Percentiles rank a stretch among this genome's conserved stretches.
Evolutionary conservation across 2,329 filamentous ascomycete species (phyloP).

Genomic region (Rhinocladiella mackenziei): DNA sequence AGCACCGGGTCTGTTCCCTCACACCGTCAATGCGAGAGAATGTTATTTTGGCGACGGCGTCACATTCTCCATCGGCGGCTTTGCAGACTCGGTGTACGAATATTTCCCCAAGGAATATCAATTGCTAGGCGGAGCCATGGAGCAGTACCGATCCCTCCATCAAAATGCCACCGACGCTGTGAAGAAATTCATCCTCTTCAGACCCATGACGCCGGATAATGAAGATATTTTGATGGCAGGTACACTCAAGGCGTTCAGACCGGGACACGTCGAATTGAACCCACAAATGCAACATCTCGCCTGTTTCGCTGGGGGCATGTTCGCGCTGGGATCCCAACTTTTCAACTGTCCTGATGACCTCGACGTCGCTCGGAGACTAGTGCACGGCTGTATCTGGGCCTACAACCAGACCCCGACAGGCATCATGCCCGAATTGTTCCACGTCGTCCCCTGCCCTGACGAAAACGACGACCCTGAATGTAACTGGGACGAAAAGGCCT

Average conservation of each 20-base stretch:
- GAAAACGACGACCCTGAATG: conserved; percentile 29
- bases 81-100: conserved; percentile 56
- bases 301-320: conserved; percentile 70
- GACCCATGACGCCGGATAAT: conserved; percentile 60
- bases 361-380: conserved; percentile 54
- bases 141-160: conserved; percentile 45
- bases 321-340: conserved; percentile 62
- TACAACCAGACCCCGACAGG: conserved; percentile 55
- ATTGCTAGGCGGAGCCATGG: conserved; percentile 8
- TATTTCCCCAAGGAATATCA: conserved; percentile 51
- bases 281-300: conserved; percentile 54
- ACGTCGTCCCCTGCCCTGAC: conserved; percentile 42
- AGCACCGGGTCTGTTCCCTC: conserved; percentile 62
- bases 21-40: conserved; percentile 48
- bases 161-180: conserved; percentile 62
- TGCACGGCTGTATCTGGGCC: conserved; percentile 60
- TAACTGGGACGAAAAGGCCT: conserved; percentile 40
- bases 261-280: conserved; percentile 32
- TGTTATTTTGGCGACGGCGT: conserved; percentile 32
- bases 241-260: conserved; percentile 50
- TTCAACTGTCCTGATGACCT: conserved; percentile 54
- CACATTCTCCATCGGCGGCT: conserved; percentile 51
- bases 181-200: conserved; percentile 69
- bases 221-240: conserved; percentile 49
- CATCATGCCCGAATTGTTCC: conserved; percentile 59